Base-by-base conservation (phyloP, 257 asterid species). In the Solanum pennellii region DNA sequence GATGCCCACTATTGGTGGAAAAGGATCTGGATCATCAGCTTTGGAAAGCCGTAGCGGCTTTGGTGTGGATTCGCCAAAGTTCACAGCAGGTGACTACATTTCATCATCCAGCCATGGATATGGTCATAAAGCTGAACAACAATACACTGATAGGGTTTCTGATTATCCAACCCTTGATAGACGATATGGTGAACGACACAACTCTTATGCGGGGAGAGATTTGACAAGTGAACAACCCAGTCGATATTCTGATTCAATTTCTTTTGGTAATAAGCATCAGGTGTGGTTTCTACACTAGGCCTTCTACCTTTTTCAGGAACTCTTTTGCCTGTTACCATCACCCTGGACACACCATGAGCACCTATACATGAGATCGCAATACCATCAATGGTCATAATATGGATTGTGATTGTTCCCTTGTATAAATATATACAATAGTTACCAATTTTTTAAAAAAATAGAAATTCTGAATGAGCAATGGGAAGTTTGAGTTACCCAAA, bases 201-300 rank as follows among this genome's bases (percentile, higher is more conserved):
- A 92, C 91, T 84, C 96, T 83, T 95, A 94, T 91, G 82, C 87
- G 23, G 97, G 95, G 89, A 92, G 93, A 80, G 98, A 97, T 89
- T 85, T 94, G 89, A 94, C 94, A 14, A 93, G 89, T 86, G 99
- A 97, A 89, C 89, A 96, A 71, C 86, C 94, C 80, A 87, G 90
- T 90, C 94, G 98, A 87, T 97, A 93, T 92, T 86, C 92, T 49
- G 98, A 96, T 86, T 87, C 96, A 83, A 91, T 88, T 79, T 44
- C 95, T 87, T 92, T 93, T 91, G 92, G 93, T 86, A 92, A 89
- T 88, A 94, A 95, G 87, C 97, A 93, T 87, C 99, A 94, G 98
- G 99, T 97, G 90, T 87, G 86, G 85, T 74, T 83, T 83, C 31
- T 18, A 20, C 21, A 56, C 59, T 44, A 33, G 83, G 87, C 68